Evolutionary conservation across 345 rosid species (phyloP).

Genomic region (Brassica carinata): DNA sequence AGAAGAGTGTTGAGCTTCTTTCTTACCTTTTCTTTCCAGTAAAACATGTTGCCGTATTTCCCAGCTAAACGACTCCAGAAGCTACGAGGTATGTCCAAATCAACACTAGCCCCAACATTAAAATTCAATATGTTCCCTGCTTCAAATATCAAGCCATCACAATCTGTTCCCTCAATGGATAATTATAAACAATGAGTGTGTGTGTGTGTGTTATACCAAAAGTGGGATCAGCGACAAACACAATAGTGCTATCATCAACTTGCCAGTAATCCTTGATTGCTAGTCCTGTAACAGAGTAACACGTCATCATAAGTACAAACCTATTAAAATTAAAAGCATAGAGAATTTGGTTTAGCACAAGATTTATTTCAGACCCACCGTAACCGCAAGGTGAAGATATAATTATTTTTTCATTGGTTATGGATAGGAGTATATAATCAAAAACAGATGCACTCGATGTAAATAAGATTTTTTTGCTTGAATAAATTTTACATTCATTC

Average conservation of each 20-base stretch:
- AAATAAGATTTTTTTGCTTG: no score
- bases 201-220: conserved; percentile 55
- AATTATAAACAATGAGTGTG: not conserved
- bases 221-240: conserved; percentile 88
- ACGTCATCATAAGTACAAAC: conserved; percentile 1
- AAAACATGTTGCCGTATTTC: conserved; percentile 48
- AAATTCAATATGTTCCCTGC: conserved; percentile 84
- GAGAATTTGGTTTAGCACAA: no score
- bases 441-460: no score
- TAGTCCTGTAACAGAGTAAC: conserved; percentile 51
- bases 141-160: conserved; percentile 51
- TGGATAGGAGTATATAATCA: no score
- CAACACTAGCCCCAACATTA: conserved; percentile 79
- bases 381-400: no score
- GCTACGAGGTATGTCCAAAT: conserved; percentile 79
- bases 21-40: conserved; percentile 84
- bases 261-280: conserved; percentile 88
- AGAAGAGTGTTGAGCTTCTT: conserved; percentile 40
- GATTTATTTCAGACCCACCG: no score
- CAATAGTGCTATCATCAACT: conserved; percentile 83
- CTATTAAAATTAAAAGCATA: not conserved
- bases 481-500: no score
- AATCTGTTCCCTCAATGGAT: conserved; percentile 29
- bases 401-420: no score
- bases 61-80: conserved; percentile 67